Evolutionary conservation across 2,329 filamentous ascomycete genomes (phyloP).

Genomic region (Elsinoe arachidis): DNA sequence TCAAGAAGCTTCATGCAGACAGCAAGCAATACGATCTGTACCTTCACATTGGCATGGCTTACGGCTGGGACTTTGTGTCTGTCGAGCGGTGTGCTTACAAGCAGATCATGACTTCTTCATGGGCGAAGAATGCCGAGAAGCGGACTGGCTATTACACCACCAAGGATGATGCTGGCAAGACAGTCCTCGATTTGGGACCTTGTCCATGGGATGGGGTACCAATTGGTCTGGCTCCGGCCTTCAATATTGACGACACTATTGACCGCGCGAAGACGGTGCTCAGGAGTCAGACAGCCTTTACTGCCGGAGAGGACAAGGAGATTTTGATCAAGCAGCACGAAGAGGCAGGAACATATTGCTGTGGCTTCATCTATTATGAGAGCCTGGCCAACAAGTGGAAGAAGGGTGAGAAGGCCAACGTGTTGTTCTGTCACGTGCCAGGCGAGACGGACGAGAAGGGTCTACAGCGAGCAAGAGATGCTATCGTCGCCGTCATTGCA

Average conservation of each 20-base stretch:
- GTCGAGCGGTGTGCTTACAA: slow-evolving; percentile 15
- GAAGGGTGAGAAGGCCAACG: slow-evolving; percentile 8
- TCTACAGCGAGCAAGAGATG: slow-evolving; percentile 10
- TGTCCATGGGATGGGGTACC: slow-evolving; percentile 15
- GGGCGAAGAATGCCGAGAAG: neutral
- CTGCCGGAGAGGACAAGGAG: neutral
- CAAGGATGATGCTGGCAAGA: slow-evolving; percentile 12
- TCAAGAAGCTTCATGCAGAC: slow-evolving; percentile 4
- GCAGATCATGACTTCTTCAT: slow-evolving; percentile 11
- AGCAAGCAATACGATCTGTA: slow-evolving; percentile 11
- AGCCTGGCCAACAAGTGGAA: slow-evolving; percentile 13
- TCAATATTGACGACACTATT: slow-evolving; percentile 12
- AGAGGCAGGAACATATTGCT: slow-evolving; percentile 15
- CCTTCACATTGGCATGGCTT: slow-evolving; percentile 15
- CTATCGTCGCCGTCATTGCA: slow-evolving; percentile 13
- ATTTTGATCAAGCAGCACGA: slow-evolving; percentile 13
- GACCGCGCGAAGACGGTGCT: slow-evolving; percentile 9
- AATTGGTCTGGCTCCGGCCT: slow-evolving; percentile 10
- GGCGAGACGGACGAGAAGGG: slow-evolving; percentile 9
- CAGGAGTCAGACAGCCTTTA: neutral
- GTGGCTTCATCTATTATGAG: slow-evolving; percentile 17
- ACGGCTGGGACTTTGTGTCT: slow-evolving; percentile 14
- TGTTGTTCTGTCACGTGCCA: slow-evolving; percentile 16
- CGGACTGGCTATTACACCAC: slow-evolving; percentile 11
- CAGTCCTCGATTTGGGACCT: slow-evolving; percentile 3